A percentile compares a stretch with the other conserved stretches of the same genome.
Evolutionary conservation across 2,329 filamentous ascomycete genomes (phyloP).

Genomic region (Alternaria sp.): DNA sequence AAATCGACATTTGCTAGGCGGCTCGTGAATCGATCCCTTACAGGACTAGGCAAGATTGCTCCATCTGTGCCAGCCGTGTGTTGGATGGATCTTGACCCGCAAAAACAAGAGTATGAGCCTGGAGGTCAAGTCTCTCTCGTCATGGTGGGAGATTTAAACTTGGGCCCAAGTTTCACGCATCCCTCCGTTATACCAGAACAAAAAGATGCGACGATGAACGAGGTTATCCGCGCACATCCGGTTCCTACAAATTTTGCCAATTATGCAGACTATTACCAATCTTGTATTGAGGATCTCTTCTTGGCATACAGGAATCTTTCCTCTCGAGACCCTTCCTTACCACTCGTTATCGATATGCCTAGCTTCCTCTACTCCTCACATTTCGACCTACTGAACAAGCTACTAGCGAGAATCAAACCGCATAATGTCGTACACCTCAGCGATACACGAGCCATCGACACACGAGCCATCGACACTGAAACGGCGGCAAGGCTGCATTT

Average conservation of each 20-base stretch:
- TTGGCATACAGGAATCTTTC: slow-evolving; percentile 63
- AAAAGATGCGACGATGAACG: slow-evolving; percentile 39
- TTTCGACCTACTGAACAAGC: slow-evolving; percentile 67
- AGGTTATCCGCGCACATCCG: slow-evolving; percentile 69
- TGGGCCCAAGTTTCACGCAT: slow-evolving; percentile 74
- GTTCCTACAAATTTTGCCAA: slow-evolving; percentile 71
- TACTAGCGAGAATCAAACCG: slow-evolving; percentile 64
- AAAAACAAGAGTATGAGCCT: slow-evolving; percentile 77
- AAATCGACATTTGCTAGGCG: slow-evolving; percentile 78
- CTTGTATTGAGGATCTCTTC: slow-evolving; percentile 70
- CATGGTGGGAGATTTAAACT: slow-evolving; percentile 66
- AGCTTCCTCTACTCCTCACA: slow-evolving; percentile 78
- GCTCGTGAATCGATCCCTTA: slow-evolving; percentile 72
- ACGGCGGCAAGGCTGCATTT: slow-evolving; percentile 65
- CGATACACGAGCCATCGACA: slow-evolving; percentile 50
- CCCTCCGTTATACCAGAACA: slow-evolving; percentile 42
- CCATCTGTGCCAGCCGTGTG: slow-evolving; percentile 55
- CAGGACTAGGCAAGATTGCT: slow-evolving; percentile 50
- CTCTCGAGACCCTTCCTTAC: slow-evolving; percentile 54
- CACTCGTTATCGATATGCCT: slow-evolving; percentile 76
- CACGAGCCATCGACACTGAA: slow-evolving; percentile 62
- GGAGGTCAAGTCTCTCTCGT: slow-evolving; percentile 75
- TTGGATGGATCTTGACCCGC: slow-evolving; percentile 79
- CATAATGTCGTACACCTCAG: slow-evolving; percentile 73
- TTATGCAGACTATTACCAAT: slow-evolving; percentile 71